Base-by-base conservation (phyloP, 164 flowering plant genomes). In the Houttuynia cordata region DNA sequence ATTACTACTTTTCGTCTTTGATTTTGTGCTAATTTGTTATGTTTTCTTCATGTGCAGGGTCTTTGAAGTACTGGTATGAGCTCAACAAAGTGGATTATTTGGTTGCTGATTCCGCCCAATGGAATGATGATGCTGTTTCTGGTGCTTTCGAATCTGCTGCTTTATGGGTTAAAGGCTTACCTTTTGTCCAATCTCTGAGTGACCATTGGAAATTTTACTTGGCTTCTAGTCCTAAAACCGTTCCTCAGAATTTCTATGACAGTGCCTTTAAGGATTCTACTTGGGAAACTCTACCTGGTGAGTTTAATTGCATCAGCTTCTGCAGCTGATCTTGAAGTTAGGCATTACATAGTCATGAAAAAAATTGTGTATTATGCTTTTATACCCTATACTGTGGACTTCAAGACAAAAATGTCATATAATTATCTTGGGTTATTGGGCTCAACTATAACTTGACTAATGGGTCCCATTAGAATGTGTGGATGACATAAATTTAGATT, bases 121-220 rank as follows among this genome's bases (percentile, higher is more conserved):
- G 98, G 98, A 71, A 85, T 74, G 98, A 93, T 69, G 86, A 82
- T 74, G 92, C 98, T 61, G 92, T 90, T 65, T 53, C 67, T 40
- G 73, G 66, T 63, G 90, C 97, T 66, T 80, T 93, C 67, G 87
- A 86, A 56, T 67, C 80, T 71, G 97, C 98, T 47, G 76, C 85
- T 53, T 77, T 68, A 62, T 93, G 96, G 98, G 94, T 83, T 17
- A 74, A 88, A 54, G 87, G 75, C 18, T 74, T 90, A 79, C 98
- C 97, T 39, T 90, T 79, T 72, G 87, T 88, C 19, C 82, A 79
- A 73, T 90, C 98, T 23, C 72, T 93, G 71, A 83, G 94, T 67
- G 98, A 96, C 23, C 65, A 75, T 52, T 93, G 98, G 98, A 88
- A 75, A 61, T 93, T 93, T 76, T 73, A 70, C 62, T 76, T 90